Base-by-base conservation (phyloP, 176 grass and related monocot species). In the Poa pratensis region DNA sequence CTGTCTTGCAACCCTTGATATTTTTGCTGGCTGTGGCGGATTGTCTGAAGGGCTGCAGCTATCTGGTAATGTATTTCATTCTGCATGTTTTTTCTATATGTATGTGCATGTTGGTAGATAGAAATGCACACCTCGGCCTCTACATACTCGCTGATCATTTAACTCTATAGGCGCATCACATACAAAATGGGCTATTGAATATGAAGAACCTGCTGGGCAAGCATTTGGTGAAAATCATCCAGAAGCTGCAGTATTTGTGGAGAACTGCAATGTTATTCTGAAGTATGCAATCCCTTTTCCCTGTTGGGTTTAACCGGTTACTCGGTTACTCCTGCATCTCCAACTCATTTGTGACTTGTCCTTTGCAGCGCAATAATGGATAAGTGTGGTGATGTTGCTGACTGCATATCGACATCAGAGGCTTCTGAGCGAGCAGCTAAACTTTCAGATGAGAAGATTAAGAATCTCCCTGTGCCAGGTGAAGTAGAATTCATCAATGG, bases 401-500 rank as follows among this genome's bases (percentile, higher is more conserved):
- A 94, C 8, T 90, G 87, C 12, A 75, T 97, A 24, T 91, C 64
- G 17, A 94, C 82, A 28, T 50, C 85, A 18, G 91, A 97, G 63
- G 91, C 87, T 86, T 85, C 71, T 54, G 91, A 88, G 20, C 43
- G 52, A 75, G 82, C 91, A 67, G 34, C 73, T 69, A 82, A 87
- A 74, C 79, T 93, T 82, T 61, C 52, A 68, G 87, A 89, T 22
- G 94, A 86, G 17, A 90, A 86, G 46, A 73, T 89, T 39, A 86
- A 81, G 62, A 91, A 93, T 51, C 89, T 96, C 12, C 94, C 91
- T 6, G 17, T 86, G 28, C 94, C 87, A 9, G 91, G 91, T 16
- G 82, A 96, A 93, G 85, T 96, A 78, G 89, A 94, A 39, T 96
- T 96, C 75, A 90, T 96, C 76, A 92, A 97, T 82, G 94, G 94